phyloP scores from a whole-genome alignment of 192 early-diverging fungal species.

The Lunasporangiospora selenospora region DNA sequence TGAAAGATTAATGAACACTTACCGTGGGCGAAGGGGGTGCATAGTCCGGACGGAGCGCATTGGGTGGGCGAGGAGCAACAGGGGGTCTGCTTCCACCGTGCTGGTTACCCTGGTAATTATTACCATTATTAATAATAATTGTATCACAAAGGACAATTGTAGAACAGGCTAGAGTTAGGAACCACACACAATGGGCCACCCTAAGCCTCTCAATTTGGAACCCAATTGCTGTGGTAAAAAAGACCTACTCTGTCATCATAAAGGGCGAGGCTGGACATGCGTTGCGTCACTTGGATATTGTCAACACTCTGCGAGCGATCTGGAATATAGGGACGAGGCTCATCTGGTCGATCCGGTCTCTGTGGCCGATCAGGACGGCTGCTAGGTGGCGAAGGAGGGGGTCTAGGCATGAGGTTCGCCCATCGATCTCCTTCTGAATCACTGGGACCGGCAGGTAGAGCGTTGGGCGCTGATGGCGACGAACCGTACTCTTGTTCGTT shows the following conservation, averaged over 20 bases:
- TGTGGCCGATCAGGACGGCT: constrained; percentile 37
- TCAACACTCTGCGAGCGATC: constrained; percentile 23
- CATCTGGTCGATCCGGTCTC: constrained; percentile 22
- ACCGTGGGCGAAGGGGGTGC: constrained; percentile 44
- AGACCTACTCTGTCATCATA: constrained; percentile 44
- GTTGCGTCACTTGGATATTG: constrained; percentile 26
- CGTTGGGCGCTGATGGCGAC: constrained; percentile 35
- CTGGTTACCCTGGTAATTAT: constrained; percentile 25
- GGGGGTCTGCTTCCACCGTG: constrained; percentile 32
- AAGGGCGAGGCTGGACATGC: constrained; percentile 37
- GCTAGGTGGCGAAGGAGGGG: constrained; percentile 27
- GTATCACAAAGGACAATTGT: constrained; percentile 5
- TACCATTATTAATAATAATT: neutral
- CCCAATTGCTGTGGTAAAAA: too few species aligned
- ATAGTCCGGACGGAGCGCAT: constrained; percentile 41
- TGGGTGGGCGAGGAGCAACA: constrained; percentile 43
- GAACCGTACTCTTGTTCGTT: constrained; percentile 61
- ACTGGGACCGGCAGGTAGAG: constrained; percentile 34
- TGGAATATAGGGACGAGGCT: constrained; percentile 25
- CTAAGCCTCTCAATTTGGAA: too few species aligned
- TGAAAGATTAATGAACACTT: too few species aligned
- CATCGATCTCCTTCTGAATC: constrained; percentile 58
- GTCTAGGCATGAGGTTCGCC: constrained; percentile 64
- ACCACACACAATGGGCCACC: too few species aligned
- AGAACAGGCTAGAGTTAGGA: neutral